phyloP scores from a whole-genome alignment of 129 eudicot genomes.

The Daucus carota region DH1_v3.0 NC_030381.2:27696501-27697000 shows the following conservation, averaged over 20 bases:
- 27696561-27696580: constrained; percentile 10
- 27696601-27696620: constrained; percentile 11
- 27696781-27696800: neutral
- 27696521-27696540: constrained; percentile 9
- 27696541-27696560: constrained; percentile 12
- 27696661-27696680: constrained; percentile 10
- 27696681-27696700: constrained; percentile 11
- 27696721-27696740: neutral
- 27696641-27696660: constrained; percentile 17
- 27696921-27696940: constrained; percentile 51
- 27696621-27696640: constrained; percentile 9
- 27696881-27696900: constrained; percentile 48
- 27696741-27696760: neutral
- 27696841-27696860: neutral
- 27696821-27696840: neutral
- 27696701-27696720: neutral
- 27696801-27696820: neutral
- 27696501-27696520: neutral
- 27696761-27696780: neutral
- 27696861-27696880: neutral
- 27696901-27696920: constrained; percentile 50
- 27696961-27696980: constrained; percentile 46
- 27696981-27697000: constrained; percentile 53
- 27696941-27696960: constrained; percentile 49
- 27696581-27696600: constrained; percentile 1